Base-by-base conservation (phyloP, 2,329 filamentous ascomycete species). In the Exophiala aquamarina region DNA sequence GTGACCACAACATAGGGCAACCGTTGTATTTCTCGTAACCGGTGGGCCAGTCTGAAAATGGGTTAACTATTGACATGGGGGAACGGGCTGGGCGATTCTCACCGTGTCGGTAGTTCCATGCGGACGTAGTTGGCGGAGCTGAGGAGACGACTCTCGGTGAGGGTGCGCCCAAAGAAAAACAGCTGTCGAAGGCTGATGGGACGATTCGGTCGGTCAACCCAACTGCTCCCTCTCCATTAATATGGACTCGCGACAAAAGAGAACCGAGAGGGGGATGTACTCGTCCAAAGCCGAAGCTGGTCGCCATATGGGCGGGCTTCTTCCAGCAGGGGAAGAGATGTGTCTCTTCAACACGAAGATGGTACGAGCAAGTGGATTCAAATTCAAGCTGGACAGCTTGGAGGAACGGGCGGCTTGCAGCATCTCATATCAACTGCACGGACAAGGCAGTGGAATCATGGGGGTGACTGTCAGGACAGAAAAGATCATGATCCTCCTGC, bases 71-170 rank as follows among this genome's bases (percentile, higher is more conserved):
- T 19, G 18, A 20, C 20, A 10, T 31, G 31, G 10, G 36, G 44
- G 35, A 19, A n/a, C 18, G 15, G 44, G 17, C n/a, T 7, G 32
- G 17, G 32, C 42, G 32, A 48, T 40, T 61, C 70, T 51, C 67
- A 86, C 84, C 87, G 81, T 5, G 87, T 93, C 5, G 92, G 92
- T 42, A 98, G 80, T 72, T 98, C 93, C 4, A 90, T 90, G 48
- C 93, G 87, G 42, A 97, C 91, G 74, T 98, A 98, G 70, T 98
- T 98, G 52, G 93, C 93, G 34, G 91, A 96, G 70, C 88, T 91
- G 59, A 98, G 81, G 52, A 98, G 78, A 48, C 94, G 85, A 41
- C 83, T 78, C 70, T 97, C 91, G 38, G 91, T 96, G 64, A 98
- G 73, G 17, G 91, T 94, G 38, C 93, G 86, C 21, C 93, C 93